phyloP scores from a whole-genome alignment of 768 basidiomycete genomes.

The Multifurca ochricompacta region DNA sequence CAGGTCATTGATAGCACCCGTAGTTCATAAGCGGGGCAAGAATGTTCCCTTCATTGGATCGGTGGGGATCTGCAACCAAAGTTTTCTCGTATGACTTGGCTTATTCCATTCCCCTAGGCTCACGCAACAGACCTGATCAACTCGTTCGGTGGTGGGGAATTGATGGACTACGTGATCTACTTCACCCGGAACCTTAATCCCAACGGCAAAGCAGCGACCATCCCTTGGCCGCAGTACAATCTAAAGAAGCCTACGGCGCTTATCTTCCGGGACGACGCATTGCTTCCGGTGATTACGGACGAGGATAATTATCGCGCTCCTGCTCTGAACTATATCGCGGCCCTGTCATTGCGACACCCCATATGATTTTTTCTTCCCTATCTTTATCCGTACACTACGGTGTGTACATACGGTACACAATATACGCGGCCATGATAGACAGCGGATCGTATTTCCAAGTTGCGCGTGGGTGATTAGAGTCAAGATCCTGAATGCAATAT shows the following conservation, averaged over 20 bases:
- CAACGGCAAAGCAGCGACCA: neutral
- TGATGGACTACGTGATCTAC: constrained; percentile 7
- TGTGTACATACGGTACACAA: too few species aligned
- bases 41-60: constrained; percentile 3
- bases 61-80: too few species aligned
- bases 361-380: too few species aligned
- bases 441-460: too few species aligned
- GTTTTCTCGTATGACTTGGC: too few species aligned
- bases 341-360: constrained; percentile 10
- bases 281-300: neutral
- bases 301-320: constrained; percentile 4
- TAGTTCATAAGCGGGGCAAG: constrained; percentile 13
- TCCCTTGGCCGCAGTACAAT: constrained; percentile 9
- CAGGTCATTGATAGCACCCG: neutral
- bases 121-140: constrained; percentile 6
- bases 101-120: neutral
- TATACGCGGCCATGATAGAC: too few species aligned
- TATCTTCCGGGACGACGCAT: constrained; percentile 1
- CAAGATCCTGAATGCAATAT: too few species aligned
- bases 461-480: too few species aligned
- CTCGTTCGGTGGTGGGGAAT: neutral
- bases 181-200: constrained; percentile 8
- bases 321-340: constrained; percentile 2
- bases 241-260: neutral
- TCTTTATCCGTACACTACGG: too few species aligned